phyloP scores from a whole-genome alignment of 176 grass and related monocot genomes.

The Ananas comosus region DNA sequence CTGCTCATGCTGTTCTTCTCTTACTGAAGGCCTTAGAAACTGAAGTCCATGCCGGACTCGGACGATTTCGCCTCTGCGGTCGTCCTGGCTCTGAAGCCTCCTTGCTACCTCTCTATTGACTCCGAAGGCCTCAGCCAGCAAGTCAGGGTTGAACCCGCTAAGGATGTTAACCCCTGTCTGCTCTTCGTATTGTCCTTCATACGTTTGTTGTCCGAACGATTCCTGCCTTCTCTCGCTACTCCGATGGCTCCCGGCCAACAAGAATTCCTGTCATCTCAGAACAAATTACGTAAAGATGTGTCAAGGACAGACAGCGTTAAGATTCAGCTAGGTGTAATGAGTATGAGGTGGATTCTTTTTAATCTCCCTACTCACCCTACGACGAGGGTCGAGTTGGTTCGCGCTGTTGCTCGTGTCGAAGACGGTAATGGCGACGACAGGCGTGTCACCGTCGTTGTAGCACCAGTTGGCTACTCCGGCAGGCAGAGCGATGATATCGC shows the following conservation, averaged over 20 bases:
- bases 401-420: slow-evolving; percentile 24
- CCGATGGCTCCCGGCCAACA: neutral
- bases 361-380: slow-evolving; percentile 3
- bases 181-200: neutral
- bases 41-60: neutral
- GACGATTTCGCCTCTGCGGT: neutral
- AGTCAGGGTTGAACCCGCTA: neutral
- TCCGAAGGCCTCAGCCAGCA: neutral
- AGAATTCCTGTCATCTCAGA: neutral
- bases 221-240: too few relatives aligned
- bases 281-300: too few relatives aligned
- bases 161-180: neutral
- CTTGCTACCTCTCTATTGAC: neutral
- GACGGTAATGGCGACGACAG: slow-evolving; percentile 14
- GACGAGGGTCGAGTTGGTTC: slow-evolving; percentile 18
- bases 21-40: neutral
- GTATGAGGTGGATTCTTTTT: too few relatives aligned
- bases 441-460: slow-evolving; percentile 24
- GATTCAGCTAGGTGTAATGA: too few relatives aligned
- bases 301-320: too few relatives aligned
- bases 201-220: too few relatives aligned
- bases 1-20: too few relatives aligned
- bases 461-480: slow-evolving; percentile 24
- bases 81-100: neutral
- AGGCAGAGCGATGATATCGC: slow-evolving; percentile 21